phyloP scores from a whole-genome alignment of 129 eudicot genomes.

The Lactuca sativa region DNA sequence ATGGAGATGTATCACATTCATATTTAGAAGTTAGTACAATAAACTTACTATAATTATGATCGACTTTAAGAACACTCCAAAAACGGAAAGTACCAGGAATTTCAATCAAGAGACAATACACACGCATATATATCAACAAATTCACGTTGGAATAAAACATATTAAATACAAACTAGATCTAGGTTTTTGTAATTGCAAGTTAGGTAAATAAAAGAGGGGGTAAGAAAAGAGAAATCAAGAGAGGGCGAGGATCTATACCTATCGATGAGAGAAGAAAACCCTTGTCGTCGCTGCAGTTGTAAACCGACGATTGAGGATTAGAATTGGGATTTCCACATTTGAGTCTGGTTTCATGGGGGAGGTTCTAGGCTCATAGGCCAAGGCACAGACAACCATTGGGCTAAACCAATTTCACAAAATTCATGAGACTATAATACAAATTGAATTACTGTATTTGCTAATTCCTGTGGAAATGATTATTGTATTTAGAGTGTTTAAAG shows the following conservation, averaged over 20 bases:
- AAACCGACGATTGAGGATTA: constrained; percentile 8
- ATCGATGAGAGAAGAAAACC: constrained; percentile 25
- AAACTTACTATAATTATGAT: background rate
- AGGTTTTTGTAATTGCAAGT: constrained; percentile 22
- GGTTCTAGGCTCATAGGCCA: constrained; percentile 10
- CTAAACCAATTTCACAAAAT: constrained; percentile 11
- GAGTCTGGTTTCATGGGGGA: constrained; percentile 19
- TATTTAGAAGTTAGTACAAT: background rate
- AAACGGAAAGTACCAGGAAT: background rate
- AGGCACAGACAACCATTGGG: background rate
- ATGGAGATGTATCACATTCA: constrained; percentile 5
- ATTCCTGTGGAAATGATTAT: background rate
- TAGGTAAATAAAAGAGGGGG: constrained; percentile 1
- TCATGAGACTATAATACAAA: background rate
- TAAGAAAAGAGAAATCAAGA: background rate
- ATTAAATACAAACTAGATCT: constrained; percentile 17
- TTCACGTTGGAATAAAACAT: background rate
- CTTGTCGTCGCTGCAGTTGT: constrained; percentile 1
- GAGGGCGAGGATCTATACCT: constrained; percentile 26
- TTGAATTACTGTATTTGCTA: background rate
- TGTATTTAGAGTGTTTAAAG: background rate
- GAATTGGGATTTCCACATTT: constrained; percentile 3
- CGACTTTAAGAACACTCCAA: constrained; percentile 2
- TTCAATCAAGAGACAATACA: constrained; percentile 7
- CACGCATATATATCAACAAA: constrained; percentile 13